Conservation (phyloP, 768 basidiomycete genomes). For the Hortiboletus flavorubellus region DNA sequence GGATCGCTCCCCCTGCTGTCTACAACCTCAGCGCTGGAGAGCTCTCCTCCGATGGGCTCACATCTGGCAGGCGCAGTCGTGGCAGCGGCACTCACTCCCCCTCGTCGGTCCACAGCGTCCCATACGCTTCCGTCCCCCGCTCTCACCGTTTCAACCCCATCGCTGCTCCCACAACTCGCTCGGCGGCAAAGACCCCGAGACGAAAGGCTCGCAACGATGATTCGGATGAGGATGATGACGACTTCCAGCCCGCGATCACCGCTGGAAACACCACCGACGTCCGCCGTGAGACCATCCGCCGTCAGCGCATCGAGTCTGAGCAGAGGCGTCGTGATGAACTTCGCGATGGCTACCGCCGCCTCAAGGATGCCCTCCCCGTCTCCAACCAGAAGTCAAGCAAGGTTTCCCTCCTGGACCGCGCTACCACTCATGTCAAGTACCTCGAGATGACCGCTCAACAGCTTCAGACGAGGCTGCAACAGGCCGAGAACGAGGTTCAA, state of each 20-base stretch:
- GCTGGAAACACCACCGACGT: constrained; percentile 52
- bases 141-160: constrained; percentile 82
- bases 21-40: constrained; percentile 71
- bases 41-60: constrained; percentile 67
- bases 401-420: constrained; percentile 84
- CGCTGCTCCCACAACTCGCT: constrained; percentile 45
- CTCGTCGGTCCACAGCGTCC: constrained; percentile 42
- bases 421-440: constrained; percentile 82
- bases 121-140: constrained; percentile 64
- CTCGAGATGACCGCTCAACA: constrained; percentile 78
- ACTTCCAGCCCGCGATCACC: constrained; percentile 56
- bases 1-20: constrained; percentile 70
- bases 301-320: constrained; percentile 92
- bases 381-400: constrained; percentile 94
- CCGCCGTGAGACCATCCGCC: constrained; percentile 88
- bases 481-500: constrained; percentile 76
- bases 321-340: constrained; percentile 91
- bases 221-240: constrained; percentile 71
- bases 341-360: constrained; percentile 84
- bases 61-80: constrained; percentile 65
- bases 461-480: constrained; percentile 71
- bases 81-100: constrained; percentile 62
- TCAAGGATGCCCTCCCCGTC: constrained; percentile 86
- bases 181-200: constrained; percentile 50
- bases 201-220: constrained; percentile 56